Conservation (phyloP, 768 basidiomycete genomes). For the Amanita muscaria region DNA sequence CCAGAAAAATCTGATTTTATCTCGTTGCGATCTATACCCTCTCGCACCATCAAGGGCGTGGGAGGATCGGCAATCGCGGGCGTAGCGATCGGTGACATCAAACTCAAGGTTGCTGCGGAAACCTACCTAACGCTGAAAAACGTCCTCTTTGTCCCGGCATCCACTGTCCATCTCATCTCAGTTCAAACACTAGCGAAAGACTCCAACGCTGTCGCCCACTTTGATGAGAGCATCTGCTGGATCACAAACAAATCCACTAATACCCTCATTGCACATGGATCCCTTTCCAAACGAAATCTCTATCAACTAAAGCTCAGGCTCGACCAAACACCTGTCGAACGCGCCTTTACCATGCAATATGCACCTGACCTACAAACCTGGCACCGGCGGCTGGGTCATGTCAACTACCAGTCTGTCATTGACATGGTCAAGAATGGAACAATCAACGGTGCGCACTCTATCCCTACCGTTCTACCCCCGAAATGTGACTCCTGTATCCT, state of each 20-base stretch:
- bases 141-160: slow-evolving; percentile 14
- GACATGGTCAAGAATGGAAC: slow-evolving; percentile 13
- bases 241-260: slow-evolving; percentile 10
- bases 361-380: slow-evolving; percentile 1
- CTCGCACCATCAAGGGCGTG: neutral
- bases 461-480: neutral
- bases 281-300: neutral
- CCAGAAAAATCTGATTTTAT: neutral
- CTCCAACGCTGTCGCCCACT: slow-evolving; percentile 9
- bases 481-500: slow-evolving; percentile 4
- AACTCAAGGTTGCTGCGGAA: slow-evolving; percentile 9
- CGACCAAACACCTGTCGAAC: neutral
- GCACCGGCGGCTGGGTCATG: neutral
- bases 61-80: neutral
- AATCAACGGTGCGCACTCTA: slow-evolving; percentile 13
- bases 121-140: slow-evolving; percentile 2
- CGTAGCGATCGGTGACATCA: slow-evolving; percentile 19
- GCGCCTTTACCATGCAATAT: neutral
- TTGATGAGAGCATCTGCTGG: slow-evolving; percentile 12
- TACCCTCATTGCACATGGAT: slow-evolving; percentile 10
- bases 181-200: slow-evolving; percentile 13
- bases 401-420: neutral
- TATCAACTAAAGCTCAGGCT: neutral
- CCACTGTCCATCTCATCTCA: slow-evolving; percentile 18
- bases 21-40: neutral